Percentiles rank a stretch among this genome's conserved stretches.
Evolutionary conservation across 2,329 filamentous ascomycete genomes (phyloP).

Genomic region (Pestalotiopsis sp.): DNA sequence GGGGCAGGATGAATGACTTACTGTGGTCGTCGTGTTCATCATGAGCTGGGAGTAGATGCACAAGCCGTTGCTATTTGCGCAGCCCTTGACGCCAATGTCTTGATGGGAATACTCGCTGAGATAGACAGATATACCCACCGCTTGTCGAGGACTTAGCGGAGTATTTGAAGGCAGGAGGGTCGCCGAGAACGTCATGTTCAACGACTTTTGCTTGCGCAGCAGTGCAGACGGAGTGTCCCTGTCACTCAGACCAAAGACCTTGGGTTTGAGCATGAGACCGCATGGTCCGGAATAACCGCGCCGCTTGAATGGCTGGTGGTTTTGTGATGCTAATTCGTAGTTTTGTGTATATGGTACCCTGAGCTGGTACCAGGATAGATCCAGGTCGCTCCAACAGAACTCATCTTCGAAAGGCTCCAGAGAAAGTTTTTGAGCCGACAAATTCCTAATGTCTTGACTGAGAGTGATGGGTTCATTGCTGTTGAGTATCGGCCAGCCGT

Average conservation of each 20-base stretch:
- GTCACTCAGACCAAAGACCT: slow-evolving; percentile 28
- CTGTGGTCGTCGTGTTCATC: slow-evolving; percentile 7
- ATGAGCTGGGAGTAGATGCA: neutral
- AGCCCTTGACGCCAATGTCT: slow-evolving; percentile 31
- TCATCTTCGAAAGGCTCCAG: neutral
- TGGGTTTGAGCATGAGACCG: neutral
- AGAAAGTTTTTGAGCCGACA: neutral
- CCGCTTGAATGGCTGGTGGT: neutral
- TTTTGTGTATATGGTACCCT: neutral
- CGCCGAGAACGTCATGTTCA: slow-evolving; percentile 33
- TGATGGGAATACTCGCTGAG: slow-evolving; percentile 28
- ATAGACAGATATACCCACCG: slow-evolving; percentile 29
- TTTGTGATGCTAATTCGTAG: neutral
- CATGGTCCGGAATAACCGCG: neutral
- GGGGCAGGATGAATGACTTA: neutral
- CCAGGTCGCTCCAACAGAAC: neutral
- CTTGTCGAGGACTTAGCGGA: slow-evolving; percentile 21
- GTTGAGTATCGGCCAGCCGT: neutral
- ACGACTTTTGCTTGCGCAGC: slow-evolving; percentile 30
- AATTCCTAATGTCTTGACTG: neutral
- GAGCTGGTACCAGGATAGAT: neutral
- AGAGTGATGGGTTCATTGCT: neutral
- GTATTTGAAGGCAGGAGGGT: slow-evolving; percentile 18
- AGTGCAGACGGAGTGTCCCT: slow-evolving; percentile 31
- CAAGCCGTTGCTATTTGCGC: slow-evolving; percentile 20